Percentiles rank a stretch among this genome's conserved stretches.
These are phyloP conservation scores for Dunaliella primolecta DNA, from an alignment of 139 green algal species.

Conservation along the genomic window DNA sequence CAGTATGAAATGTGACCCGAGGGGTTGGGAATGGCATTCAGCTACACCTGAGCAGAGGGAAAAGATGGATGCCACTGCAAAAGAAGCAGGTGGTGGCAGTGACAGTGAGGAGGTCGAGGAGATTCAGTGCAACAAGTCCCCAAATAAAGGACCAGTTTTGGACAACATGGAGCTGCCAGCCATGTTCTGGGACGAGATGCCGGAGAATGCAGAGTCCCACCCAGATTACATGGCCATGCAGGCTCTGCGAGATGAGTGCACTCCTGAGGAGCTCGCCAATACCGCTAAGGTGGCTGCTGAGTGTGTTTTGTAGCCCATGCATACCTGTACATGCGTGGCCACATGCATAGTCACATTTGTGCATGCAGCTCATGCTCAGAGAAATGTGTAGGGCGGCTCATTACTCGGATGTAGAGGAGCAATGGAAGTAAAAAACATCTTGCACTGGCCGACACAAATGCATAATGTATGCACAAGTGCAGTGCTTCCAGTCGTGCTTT, in stretches of 20 bases:
- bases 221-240: conserved; percentile 63
- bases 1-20: no score
- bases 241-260: conserved; percentile 66
- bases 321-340: neutral
- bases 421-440: neutral
- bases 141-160: no score
- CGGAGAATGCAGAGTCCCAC: conserved; percentile 55
- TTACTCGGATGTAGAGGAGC: neutral
- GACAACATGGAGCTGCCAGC: conserved; percentile 44
- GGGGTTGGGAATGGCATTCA: neutral
- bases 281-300: conserved; percentile 76
- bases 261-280: conserved; percentile 64
- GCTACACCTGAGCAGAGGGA: neutral
- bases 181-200: conserved; percentile 72
- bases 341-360: no score
- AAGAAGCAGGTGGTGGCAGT: neutral
- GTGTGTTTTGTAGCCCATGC: no score
- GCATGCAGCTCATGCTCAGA: no score
- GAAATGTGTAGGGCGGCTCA: neutral
- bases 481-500: no score
- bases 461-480: no score
- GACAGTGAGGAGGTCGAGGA: conserved; percentile 8
- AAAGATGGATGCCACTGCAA: neutral
- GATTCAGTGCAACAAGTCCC: no score
- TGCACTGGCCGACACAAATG: neutral